Evolutionary conservation across 345 rosid species (phyloP).

Genomic region (Reutealis trisperma): DNA sequence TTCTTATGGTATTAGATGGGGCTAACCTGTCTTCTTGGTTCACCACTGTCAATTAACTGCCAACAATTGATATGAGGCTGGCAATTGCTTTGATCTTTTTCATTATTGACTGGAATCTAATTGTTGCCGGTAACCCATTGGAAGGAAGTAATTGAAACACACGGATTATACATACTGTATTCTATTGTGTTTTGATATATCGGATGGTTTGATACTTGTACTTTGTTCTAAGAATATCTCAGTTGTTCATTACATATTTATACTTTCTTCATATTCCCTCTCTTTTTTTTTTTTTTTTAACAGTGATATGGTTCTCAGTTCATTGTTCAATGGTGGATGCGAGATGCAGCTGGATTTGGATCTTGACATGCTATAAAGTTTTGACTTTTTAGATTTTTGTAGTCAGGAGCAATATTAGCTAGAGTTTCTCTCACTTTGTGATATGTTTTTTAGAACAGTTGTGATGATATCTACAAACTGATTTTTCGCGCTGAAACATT

Average conservation of each 20-base stretch:
- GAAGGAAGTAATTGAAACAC: neutral
- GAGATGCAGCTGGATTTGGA: neutral
- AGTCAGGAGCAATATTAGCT: neutral
- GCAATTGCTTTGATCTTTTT: no score
- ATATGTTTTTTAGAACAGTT: neutral
- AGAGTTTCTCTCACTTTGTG: neutral
- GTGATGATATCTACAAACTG: neutral
- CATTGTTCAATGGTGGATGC: neutral
- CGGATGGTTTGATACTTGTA: no score
- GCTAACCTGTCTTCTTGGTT: neutral
- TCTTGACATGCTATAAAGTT: neutral
- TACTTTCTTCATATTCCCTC: no score
- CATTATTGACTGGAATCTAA: no score
- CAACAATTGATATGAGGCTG: neutral
- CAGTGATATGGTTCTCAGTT: neutral
- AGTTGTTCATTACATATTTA: no score
- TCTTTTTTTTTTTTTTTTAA: neutral
- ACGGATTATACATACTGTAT: neutral
- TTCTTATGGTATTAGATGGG: no score
- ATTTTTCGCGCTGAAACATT: neutral
- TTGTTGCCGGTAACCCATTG: neutral
- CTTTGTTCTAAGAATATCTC: no score
- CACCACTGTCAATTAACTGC: neutral
- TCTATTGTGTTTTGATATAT: no score
- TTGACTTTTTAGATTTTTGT: constrained; percentile 9